These are phyloP conservation scores for Pyronema omphalodes DNA, from an alignment of 495 filamentous ascomycete genomes.

Conservation along the genomic window DNA sequence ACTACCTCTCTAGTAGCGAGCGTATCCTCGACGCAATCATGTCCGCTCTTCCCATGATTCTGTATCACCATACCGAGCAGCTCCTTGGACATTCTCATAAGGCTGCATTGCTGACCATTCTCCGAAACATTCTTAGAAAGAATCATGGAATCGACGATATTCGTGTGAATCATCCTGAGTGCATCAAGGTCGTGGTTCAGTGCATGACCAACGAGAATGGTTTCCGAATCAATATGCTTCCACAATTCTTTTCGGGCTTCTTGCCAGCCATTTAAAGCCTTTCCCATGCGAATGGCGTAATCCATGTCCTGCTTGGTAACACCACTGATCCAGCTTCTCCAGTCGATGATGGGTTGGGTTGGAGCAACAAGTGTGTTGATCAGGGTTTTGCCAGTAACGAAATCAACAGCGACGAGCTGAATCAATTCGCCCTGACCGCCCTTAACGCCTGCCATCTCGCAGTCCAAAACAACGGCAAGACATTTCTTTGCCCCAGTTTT, in stretches of 20 bases:
- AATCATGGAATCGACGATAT: conserved; percentile 27
- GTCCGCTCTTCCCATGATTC: conserved; percentile 19
- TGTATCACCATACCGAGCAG: conserved; percentile 26
- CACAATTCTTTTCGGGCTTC: conserved; percentile 28
- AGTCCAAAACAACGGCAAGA: conserved; percentile 16
- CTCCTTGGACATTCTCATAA: conserved; percentile 24
- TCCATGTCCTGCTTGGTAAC: conserved; percentile 24
- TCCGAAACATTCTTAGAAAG: not conserved
- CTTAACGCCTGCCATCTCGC: conserved; percentile 15
- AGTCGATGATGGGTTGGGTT: conserved; percentile 22
- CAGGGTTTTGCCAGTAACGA: conserved; percentile 31
- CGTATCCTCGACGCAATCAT: conserved; percentile 29
- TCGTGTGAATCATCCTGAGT: conserved; percentile 28
- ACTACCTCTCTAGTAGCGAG: conserved; percentile 28
- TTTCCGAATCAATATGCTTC: conserved; percentile 27
- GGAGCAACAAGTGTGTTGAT: conserved; percentile 30
- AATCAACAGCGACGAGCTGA: conserved; percentile 28
- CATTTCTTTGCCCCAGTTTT: conserved; percentile 3
- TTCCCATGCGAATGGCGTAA: conserved; percentile 20
- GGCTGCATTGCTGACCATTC: conserved; percentile 1
- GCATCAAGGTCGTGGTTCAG: conserved; percentile 30
- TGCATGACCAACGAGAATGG: conserved; percentile 32
- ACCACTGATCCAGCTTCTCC: conserved; percentile 27
- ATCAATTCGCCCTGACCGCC: not conserved
- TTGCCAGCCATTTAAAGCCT: conserved; percentile 28